Base-by-base conservation (phyloP, 768 basidiomycete species). In the Phaeolepiota aurea region DNA sequence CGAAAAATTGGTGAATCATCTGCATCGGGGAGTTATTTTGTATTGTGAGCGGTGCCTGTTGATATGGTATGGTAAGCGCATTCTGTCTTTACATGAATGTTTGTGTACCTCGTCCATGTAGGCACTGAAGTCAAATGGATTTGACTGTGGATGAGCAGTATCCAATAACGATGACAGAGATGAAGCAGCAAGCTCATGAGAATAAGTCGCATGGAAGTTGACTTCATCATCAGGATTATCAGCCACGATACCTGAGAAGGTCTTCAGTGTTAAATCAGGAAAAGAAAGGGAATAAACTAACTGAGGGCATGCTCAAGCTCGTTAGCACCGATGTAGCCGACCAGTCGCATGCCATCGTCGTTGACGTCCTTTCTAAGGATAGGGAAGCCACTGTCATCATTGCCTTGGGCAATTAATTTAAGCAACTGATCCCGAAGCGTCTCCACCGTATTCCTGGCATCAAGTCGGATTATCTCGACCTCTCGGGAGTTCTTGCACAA, bases 231-330 rank as follows among this genome's bases (percentile, higher is more conserved):
- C 76, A 3, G 78, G 74, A 23, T 81, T 73, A 48, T 87, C 82
- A 7, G 82, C 77, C n/a, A 90, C 78, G 30, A 87, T 72, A 42
- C 72, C 86, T 89, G 48, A 21, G 41, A 9, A n/a, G n/a, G n/a
- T n/a, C 21, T 25, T 37, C 20, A 43, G 28, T 32, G 37, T 30
- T 28, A 40, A 36, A 28, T 19, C 35, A 44, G 42, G 23, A 44
- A 32, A 16, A 44, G 20, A 30, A 38, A 41, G 37, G 44, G 20
- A 30, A 38, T 25, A 18, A 32, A 40, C 80, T 40, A 58, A 90
- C 87, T 75, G 3, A 99, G 64, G 3, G 89, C 92, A 59, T 98
- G 91, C 53, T 96, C 91, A 11, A 99, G 74, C 60, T 99, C 96
- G 51, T 83, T 93, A 20, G 80, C 76, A 0, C 91, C 90, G 44